These are phyloP conservation scores for Cucurbita maxima DNA, from an alignment of 306 rosid species.

Conservation along the genomic window DNA sequence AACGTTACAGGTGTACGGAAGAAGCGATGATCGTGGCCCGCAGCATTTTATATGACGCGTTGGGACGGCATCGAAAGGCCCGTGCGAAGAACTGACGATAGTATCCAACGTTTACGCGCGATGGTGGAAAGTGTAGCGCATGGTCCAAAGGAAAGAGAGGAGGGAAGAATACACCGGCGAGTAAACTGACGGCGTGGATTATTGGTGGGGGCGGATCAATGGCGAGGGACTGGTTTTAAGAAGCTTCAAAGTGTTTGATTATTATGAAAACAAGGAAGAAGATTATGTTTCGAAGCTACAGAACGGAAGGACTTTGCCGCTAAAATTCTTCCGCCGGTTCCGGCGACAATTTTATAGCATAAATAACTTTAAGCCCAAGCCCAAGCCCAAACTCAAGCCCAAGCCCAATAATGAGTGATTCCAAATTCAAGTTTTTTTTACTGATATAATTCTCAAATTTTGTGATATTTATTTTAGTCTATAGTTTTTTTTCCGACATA, in stretches of 20 bases:
- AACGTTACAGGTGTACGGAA: slow-evolving; percentile 55
- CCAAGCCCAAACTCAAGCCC: background rate
- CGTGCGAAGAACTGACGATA: slow-evolving; percentile 23
- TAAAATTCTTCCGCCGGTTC: background rate
- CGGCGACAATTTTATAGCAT: background rate
- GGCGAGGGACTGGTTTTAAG: background rate
- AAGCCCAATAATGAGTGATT: background rate
- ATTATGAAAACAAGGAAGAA: background rate
- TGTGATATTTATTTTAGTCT: no score
- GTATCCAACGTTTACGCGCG: slow-evolving; percentile 14
- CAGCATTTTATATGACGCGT: slow-evolving; percentile 24
- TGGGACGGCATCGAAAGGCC: slow-evolving; percentile 7
- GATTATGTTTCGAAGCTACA: background rate
- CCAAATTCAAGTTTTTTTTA: no score
- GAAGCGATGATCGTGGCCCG: slow-evolving; percentile 28
- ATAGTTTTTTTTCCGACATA: no score
- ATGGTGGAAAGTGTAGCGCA: accelerated
- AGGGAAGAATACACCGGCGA: background rate
- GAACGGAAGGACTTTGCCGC: background rate
- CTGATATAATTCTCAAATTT: no score
- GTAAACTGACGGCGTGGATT: background rate
- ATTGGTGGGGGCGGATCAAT: background rate
- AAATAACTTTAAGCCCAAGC: background rate
- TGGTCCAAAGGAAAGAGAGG: slow-evolving; percentile 3
- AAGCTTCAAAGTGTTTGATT: background rate